Percentiles rank a stretch among this genome's conserved stretches.
phyloP scores from a whole-genome alignment of 2,329 filamentous ascomycete genomes.

The Penicillium expansum region DNA sequence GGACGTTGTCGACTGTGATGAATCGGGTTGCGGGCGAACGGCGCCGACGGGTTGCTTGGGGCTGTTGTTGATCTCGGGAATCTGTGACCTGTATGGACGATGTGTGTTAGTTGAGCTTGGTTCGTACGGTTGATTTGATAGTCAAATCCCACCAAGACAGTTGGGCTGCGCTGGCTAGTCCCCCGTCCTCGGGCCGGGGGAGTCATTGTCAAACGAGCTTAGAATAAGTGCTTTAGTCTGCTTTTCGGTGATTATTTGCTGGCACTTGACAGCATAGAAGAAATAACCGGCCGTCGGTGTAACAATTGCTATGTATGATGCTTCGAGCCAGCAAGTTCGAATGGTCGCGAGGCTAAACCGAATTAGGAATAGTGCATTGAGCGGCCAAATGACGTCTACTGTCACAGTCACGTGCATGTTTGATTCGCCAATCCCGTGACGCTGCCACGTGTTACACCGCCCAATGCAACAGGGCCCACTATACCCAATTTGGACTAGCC shows the following conservation, averaged over 20 bases:
- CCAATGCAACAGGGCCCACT: not conserved
- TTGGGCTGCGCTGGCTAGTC: conserved; percentile 43
- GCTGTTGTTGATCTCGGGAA: conserved; percentile 41
- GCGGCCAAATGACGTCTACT: conserved; percentile 4
- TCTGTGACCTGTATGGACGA: conserved; percentile 40
- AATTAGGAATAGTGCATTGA: conserved; percentile 3
- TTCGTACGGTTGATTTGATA: not conserved
- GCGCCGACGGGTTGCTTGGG: conserved; percentile 27
- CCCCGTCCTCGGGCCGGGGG: conserved; percentile 30
- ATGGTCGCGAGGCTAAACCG: not conserved
- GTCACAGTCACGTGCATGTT: not conserved
- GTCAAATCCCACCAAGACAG: conserved; percentile 41
- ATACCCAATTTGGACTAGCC: not conserved
- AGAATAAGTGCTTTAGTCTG: not conserved
- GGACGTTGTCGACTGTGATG: conserved; percentile 88
- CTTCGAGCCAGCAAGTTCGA: conserved; percentile 10
- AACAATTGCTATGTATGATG: not conserved
- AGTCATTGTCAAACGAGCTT: conserved; percentile 24
- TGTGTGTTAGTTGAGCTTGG: conserved; percentile 14
- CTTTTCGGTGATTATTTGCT: not conserved
- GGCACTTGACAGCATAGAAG: not conserved
- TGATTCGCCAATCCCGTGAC: conserved; percentile 9
- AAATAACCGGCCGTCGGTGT: not conserved
- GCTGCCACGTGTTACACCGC: conserved; percentile 17
- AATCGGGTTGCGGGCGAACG: conserved; percentile 60